Conservation (phyloP, 495 filamentous ascomycete species). For the Podospora comata region DNA sequence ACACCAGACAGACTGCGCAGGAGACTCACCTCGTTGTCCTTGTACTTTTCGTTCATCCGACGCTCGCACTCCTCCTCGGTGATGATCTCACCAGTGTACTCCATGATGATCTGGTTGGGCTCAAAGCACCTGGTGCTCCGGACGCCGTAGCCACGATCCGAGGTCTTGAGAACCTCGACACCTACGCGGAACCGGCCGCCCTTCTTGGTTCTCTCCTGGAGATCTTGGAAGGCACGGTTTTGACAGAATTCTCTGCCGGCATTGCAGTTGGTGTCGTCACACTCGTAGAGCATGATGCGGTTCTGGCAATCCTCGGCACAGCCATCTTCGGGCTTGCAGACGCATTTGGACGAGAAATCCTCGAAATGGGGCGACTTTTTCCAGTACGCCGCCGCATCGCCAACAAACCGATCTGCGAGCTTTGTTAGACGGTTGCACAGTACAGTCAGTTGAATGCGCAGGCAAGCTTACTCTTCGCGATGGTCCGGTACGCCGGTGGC, state of each 20-base stretch:
- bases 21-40: conserved; percentile 75
- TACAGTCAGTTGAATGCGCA: not conserved
- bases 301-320: conserved; percentile 92
- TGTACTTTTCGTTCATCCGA: conserved; percentile 88
- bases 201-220: conserved; percentile 70
- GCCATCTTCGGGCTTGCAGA: conserved; percentile 71
- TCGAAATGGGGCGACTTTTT: conserved; percentile 71
- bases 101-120: conserved; percentile 92
- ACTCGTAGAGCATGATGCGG: conserved; percentile 94
- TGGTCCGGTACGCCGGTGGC: conserved; percentile 84
- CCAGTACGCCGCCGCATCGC: conserved; percentile 83
- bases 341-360: conserved; percentile 69
- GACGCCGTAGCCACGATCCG: conserved; percentile 85
- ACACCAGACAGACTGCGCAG: not conserved
- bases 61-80: conserved; percentile 88
- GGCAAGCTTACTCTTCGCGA: conserved; percentile 68
- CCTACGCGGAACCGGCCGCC: conserved; percentile 84
- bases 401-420: conserved; percentile 78
- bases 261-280: conserved; percentile 84
- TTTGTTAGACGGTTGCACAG: conserved; percentile 10
- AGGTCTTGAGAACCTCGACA: conserved; percentile 90
- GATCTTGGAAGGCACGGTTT: conserved; percentile 81
- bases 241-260: conserved; percentile 66
- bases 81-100: conserved; percentile 97
- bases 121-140: conserved; percentile 84